Evolutionary conservation across 2,329 filamentous ascomycete genomes (phyloP), one percentile per base, ranked within the genome.

Genomic region (Neonectria punicea): DNA sequence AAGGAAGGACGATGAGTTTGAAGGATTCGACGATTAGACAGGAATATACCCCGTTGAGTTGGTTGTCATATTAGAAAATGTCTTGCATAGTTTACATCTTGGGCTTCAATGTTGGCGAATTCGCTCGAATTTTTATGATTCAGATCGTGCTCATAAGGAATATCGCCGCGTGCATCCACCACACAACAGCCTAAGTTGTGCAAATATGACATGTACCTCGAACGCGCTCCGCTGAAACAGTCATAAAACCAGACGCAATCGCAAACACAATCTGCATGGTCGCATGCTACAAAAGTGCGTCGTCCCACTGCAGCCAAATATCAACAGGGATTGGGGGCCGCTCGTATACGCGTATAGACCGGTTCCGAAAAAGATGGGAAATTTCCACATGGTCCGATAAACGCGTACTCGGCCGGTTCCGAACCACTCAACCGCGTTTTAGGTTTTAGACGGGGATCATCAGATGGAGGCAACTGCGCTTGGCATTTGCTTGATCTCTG

Each of bases 11-110:
- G 84, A 85, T 25, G 85, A 88, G 66, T 91, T 91, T 77, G 75
- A 85, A 60, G 89, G 89, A 1, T 91, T 90, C 73, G 86, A 84
- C 66, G 81, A 85, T 71, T 84, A 75, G 70, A 68, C 54, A 61
- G 49, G 60, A 67, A 75, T 73, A 75, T 75, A 75, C 74, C 73
- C 63, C 36, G 41, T 58, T 62, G 46, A 59, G 46, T 68, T 51
- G 28, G 30, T 32, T 51, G 18, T 51, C 49, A 51, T 20, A 22
- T 20, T 50, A 20, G 9, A n/a, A n/a, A 51, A 13, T 28, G 8
- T 34, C n/a, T n/a, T 43, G 39, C 28, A 20, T 20, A 20, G 6
- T 11, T 30, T 20, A 5, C 34, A 16, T 34, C n/a, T 30, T 36
- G 49, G 18, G 30, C 10, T 20, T 34, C 4, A 5, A 2, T n/a